Evolutionary conservation across 306 rosid species (phyloP).

Genomic region (Vigna angularis): DNA sequence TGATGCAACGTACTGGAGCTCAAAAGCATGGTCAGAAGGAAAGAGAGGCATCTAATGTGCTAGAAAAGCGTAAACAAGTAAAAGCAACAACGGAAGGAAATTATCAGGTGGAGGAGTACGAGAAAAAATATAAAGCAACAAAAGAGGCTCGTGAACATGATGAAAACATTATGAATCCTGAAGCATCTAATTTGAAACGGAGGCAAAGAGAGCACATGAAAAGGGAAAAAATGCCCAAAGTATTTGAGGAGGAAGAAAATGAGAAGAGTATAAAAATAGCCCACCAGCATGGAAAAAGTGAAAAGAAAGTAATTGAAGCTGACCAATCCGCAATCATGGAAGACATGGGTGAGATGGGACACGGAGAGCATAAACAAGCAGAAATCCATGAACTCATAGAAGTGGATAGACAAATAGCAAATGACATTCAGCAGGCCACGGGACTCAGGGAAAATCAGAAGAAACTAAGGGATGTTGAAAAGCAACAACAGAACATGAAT

Average conservation of each 20-base stretch:
- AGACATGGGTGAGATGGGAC: background rate
- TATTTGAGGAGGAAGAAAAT: background rate
- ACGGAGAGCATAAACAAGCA: background rate
- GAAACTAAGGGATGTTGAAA: conserved; percentile 1
- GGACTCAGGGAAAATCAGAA: conserved; percentile 1
- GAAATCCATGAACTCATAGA: background rate
- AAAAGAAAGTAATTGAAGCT: conserved; percentile 1
- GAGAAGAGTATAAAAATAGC: background rate
- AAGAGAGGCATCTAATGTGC: background rate
- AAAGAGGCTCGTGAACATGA: background rate
- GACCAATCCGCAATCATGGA: background rate
- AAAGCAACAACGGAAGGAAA: background rate
- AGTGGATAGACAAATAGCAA: background rate
- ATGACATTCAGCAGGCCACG: background rate
- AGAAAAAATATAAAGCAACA: background rate
- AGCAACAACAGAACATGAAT: conserved; percentile 5
- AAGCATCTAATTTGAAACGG: background rate
- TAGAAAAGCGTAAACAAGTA: conserved; percentile 3
- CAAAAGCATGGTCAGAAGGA: background rate
- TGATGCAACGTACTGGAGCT: background rate
- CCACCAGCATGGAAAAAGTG: background rate
- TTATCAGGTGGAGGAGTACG: background rate
- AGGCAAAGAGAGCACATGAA: background rate
- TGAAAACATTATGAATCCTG: conserved; percentile 3
- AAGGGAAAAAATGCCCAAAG: background rate